Percentiles rank a stretch among this genome's conserved stretches.
Conservation (phyloP, 345 rosid species). For the Murraya koenigii region DNA sequence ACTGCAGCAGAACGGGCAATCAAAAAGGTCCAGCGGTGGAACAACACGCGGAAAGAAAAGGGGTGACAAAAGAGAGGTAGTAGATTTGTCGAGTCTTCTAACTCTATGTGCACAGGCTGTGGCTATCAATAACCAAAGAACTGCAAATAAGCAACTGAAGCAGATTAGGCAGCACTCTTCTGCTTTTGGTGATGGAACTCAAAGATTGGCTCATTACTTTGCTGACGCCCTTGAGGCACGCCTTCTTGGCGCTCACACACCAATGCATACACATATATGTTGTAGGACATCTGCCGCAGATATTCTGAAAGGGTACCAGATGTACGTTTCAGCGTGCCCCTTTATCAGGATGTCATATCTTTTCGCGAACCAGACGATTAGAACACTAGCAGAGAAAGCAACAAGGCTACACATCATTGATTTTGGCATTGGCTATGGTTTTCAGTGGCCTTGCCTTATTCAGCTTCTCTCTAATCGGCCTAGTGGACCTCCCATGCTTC, state of each 20-base stretch:
- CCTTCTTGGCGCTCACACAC: constrained; percentile 39
- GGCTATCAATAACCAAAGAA: constrained; percentile 49
- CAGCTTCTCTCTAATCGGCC: constrained; percentile 41
- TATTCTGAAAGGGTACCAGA: constrained; percentile 50
- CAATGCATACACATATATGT: constrained; percentile 24
- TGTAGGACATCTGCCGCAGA: constrained; percentile 45
- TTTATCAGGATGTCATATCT: constrained; percentile 43
- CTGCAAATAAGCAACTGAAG: constrained; percentile 50
- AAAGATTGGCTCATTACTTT: constrained; percentile 63
- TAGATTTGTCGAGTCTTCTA: constrained; percentile 47
- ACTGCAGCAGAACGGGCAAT: constrained; percentile 3
- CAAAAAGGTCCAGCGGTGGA: neutral
- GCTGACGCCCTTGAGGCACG: constrained; percentile 68
- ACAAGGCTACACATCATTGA: constrained; percentile 68
- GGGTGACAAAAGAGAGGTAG: constrained; percentile 33
- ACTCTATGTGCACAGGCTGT: constrained; percentile 75
- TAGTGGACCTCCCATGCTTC: constrained; percentile 57
- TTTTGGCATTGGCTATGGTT: constrained; percentile 76
- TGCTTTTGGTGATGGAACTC: constrained; percentile 52
- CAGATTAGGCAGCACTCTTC: constrained; percentile 70
- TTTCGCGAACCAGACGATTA: constrained; percentile 48
- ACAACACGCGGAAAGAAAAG: neutral
- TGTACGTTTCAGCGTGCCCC: constrained; percentile 52
- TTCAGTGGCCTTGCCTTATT: constrained; percentile 87
- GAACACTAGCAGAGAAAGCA: constrained; percentile 43